A percentile compares a stretch with the other conserved stretches of the same genome.
phyloP scores from a whole-genome alignment of 2,329 filamentous ascomycete genomes.

The Penicillium sp. region DNA sequence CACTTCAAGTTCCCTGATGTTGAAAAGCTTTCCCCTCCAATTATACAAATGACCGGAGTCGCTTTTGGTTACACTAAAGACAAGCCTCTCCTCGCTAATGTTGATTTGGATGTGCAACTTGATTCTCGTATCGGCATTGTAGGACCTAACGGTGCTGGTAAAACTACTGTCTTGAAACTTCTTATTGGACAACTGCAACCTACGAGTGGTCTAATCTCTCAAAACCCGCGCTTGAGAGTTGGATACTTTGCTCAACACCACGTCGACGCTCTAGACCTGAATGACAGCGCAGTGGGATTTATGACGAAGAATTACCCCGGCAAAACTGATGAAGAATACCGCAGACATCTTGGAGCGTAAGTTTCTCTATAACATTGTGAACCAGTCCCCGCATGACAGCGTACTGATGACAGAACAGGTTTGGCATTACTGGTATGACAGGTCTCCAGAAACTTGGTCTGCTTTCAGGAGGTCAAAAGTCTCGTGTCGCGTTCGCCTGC shows the following conservation, averaged over 20 bases:
- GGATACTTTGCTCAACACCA: constrained; percentile 99
- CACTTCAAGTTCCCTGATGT: constrained; percentile 97
- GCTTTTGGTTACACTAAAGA: constrained; percentile 83
- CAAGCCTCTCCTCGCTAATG: constrained; percentile 73
- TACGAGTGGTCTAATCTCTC: constrained; percentile 75
- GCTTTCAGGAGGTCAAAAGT: constrained; percentile 96
- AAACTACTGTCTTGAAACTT: constrained; percentile 97
- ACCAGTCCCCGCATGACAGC: constrained; percentile 3
- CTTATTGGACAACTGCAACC: constrained; percentile 81
- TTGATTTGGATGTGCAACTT: constrained; percentile 94
- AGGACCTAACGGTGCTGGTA: constrained; percentile 97
- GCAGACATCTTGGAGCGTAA: constrained; percentile 86
- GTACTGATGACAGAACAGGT: constrained; percentile 29
- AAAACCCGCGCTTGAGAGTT: constrained; percentile 81
- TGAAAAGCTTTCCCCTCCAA: constrained; percentile 94
- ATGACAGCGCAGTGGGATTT: constrained; percentile 84
- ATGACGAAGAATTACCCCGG: constrained; percentile 92
- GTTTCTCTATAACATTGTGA: constrained; percentile 26
- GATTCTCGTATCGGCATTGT: constrained; percentile 98
- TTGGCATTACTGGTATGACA: constrained; percentile 84
- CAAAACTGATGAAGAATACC: constrained; percentile 92
- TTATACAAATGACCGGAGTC: constrained; percentile 94
- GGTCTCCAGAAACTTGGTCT: constrained; percentile 94
- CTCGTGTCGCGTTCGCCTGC: constrained; percentile 96
- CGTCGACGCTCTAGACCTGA: constrained; percentile 91